phyloP scores from a whole-genome alignment of 371 early-diverging fungal species.

The Synchytrium microbalum region DNA sequence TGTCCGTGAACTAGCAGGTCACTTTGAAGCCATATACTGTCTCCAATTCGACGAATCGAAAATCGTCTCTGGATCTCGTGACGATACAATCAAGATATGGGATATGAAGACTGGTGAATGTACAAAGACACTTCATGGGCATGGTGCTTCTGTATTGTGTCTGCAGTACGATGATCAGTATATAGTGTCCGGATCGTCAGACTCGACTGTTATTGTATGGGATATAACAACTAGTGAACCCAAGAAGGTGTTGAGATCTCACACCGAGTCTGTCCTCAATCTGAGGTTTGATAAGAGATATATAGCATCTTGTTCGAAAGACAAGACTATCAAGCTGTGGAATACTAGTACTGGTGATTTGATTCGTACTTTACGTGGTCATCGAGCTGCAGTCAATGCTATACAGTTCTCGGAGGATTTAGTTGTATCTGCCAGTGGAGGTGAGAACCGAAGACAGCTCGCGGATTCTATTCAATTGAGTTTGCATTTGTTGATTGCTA shows the following conservation, averaged over 20 bases:
- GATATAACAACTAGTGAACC: slow-evolving; percentile 39
- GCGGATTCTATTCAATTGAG: background rate
- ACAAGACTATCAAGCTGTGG: slow-evolving; percentile 42
- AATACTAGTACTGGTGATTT: slow-evolving; percentile 32
- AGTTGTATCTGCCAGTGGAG: slow-evolving; percentile 34
- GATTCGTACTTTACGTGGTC: slow-evolving; percentile 62
- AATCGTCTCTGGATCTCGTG: slow-evolving; percentile 49
- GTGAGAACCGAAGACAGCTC: slow-evolving; percentile 8
- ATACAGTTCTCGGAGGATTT: slow-evolving; percentile 65
- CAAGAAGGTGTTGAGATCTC: slow-evolving; percentile 36
- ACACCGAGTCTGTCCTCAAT: slow-evolving; percentile 70
- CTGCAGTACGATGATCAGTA: slow-evolving; percentile 67
- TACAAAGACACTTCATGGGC: slow-evolving; percentile 67
- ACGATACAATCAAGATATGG: slow-evolving; percentile 76
- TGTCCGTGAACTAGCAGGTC: slow-evolving; percentile 26
- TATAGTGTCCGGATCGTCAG: slow-evolving; percentile 86
- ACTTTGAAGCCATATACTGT: slow-evolving; percentile 49
- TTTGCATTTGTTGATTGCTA: background rate
- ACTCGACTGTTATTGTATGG: slow-evolving; percentile 83
- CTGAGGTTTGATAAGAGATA: slow-evolving; percentile 57
- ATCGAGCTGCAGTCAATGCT: slow-evolving; percentile 82
- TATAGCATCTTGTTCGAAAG: slow-evolving; percentile 33
- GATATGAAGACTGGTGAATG: slow-evolving; percentile 60
- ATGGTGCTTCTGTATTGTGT: slow-evolving; percentile 80
- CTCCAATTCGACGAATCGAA: slow-evolving; percentile 41